phyloP scores from a whole-genome alignment of 2,329 filamentous ascomycete genomes.

The Penicillium sp. region DNA sequence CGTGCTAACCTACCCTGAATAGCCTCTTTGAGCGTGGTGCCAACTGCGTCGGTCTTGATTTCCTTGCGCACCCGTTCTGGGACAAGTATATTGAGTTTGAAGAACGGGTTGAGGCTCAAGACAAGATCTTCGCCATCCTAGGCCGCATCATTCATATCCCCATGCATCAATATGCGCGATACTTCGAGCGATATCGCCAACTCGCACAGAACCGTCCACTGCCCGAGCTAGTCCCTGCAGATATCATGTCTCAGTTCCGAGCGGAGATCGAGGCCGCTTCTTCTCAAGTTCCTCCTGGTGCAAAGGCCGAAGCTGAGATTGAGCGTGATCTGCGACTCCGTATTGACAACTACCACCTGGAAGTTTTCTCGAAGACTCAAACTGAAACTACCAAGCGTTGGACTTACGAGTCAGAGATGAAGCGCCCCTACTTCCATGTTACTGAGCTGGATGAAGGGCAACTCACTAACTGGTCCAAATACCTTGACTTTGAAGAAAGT shows the following conservation, averaged over 20 bases:
- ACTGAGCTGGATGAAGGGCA: slow-evolving; percentile 87
- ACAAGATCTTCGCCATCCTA: slow-evolving; percentile 84
- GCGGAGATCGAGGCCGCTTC: slow-evolving; percentile 68
- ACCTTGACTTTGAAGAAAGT: slow-evolving; percentile 91
- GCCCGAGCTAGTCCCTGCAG: slow-evolving; percentile 70
- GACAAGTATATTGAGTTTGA: slow-evolving; percentile 99
- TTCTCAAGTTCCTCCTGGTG: slow-evolving; percentile 44
- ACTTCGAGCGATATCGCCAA: slow-evolving; percentile 87
- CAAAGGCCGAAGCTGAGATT: slow-evolving; percentile 73
- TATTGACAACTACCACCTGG: slow-evolving; percentile 79
- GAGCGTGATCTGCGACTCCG: slow-evolving; percentile 81
- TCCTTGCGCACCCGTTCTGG: slow-evolving; percentile 95
- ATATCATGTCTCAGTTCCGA: slow-evolving; percentile 70
- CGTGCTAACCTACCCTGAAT: slow-evolving; percentile 44
- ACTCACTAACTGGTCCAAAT: slow-evolving; percentile 90
- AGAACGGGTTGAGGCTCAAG: slow-evolving; percentile 81
- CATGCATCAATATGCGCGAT: slow-evolving; percentile 93
- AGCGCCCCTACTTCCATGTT: slow-evolving; percentile 95
- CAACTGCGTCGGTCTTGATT: slow-evolving; percentile 84
- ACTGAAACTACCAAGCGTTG: slow-evolving; percentile 89
- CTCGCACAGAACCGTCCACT: slow-evolving; percentile 75
- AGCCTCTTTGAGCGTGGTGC: slow-evolving; percentile 94
- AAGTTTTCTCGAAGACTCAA: slow-evolving; percentile 80
- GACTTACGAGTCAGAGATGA: slow-evolving; percentile 93
- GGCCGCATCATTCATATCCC: slow-evolving; percentile 84